A percentile compares a stretch with the other conserved stretches of the same genome.
Conservation (phyloP, 2,329 filamentous ascomycete genomes). For the Scytalidium sp. region DNA sequence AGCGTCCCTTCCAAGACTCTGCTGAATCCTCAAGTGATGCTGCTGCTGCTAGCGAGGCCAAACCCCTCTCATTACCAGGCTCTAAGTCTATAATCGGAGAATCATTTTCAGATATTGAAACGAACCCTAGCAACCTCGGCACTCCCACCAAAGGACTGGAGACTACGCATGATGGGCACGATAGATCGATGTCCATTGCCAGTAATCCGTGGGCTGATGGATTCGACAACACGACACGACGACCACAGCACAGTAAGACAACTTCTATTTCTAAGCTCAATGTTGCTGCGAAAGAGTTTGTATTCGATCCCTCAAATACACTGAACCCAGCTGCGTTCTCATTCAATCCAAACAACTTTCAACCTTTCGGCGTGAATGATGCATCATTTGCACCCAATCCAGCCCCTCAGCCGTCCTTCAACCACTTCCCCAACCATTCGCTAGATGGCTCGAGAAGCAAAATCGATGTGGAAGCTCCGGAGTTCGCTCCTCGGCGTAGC, state of each 20-base stretch:
- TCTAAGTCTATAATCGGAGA: slow-evolving; percentile 22
- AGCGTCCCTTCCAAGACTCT: slow-evolving; percentile 60
- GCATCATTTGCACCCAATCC: slow-evolving; percentile 29
- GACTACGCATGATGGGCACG: slow-evolving; percentile 46
- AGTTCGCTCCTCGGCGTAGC: slow-evolving; percentile 66
- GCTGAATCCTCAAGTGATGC: slow-evolving; percentile 36
- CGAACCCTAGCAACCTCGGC: slow-evolving; percentile 69
- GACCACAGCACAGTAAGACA: slow-evolving; percentile 62
- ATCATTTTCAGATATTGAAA: slow-evolving; percentile 66
- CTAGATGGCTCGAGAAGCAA: slow-evolving; percentile 34
- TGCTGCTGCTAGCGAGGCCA: slow-evolving; percentile 12
- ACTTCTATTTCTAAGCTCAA: slow-evolving; percentile 78
- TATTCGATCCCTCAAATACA: slow-evolving; percentile 54
- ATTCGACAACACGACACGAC: slow-evolving; percentile 32
- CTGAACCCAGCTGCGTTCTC: slow-evolving; percentile 51
- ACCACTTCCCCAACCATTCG: slow-evolving; percentile 23
- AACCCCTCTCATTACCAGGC: slow-evolving; percentile 8
- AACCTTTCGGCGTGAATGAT: slow-evolving; percentile 34
- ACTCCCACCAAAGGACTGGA: slow-evolving; percentile 56
- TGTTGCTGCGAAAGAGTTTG: slow-evolving; percentile 85
- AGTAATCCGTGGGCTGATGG: slow-evolving; percentile 62
- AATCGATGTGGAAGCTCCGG: slow-evolving; percentile 68
- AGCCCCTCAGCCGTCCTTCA: slow-evolving; percentile 24
- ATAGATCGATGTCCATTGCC: slow-evolving; percentile 51
- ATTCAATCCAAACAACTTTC: slow-evolving; percentile 44